phyloP scores from a whole-genome alignment of 2,329 filamentous ascomycete genomes.

The Pseudogymnoascus sp. region DNA sequence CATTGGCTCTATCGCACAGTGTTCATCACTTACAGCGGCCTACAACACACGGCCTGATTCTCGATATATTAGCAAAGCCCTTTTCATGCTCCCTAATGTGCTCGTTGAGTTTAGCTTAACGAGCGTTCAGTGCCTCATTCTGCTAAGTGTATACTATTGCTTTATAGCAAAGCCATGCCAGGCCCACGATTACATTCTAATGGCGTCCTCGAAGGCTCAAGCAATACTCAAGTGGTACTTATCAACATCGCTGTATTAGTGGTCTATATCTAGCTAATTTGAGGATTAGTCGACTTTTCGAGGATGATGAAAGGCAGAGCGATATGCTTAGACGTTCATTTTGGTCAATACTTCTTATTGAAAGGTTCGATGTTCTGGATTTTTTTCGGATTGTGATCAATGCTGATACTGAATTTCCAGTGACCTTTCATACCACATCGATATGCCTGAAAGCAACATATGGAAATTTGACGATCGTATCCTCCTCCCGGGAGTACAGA shows the following conservation, averaged over 20 bases:
- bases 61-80: slow-evolving; percentile 13
- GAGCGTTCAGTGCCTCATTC: slow-evolving; percentile 24
- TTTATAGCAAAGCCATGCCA: slow-evolving; percentile 25
- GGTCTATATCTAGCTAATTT: neutral
- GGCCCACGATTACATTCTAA: slow-evolving; percentile 26
- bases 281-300: slow-evolving; percentile 14
- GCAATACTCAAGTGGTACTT: slow-evolving; percentile 21
- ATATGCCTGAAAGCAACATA: slow-evolving; percentile 25
- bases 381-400: neutral
- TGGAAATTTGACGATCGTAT: slow-evolving; percentile 26
- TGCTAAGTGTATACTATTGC: slow-evolving; percentile 25
- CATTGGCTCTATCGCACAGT: slow-evolving; percentile 20
- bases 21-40: slow-evolving; percentile 10
- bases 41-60: slow-evolving; percentile 8
- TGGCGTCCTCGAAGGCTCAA: slow-evolving; percentile 27
- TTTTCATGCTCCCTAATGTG: slow-evolving; percentile 20
- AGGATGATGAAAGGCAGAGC: slow-evolving; percentile 11
- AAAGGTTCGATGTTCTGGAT: slow-evolving; percentile 14
- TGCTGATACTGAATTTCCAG: slow-evolving; percentile 6
- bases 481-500: slow-evolving; percentile 21
- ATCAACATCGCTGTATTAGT: neutral
- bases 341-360: slow-evolving; percentile 25
- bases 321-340: slow-evolving; percentile 19
- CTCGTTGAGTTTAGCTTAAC: slow-evolving; percentile 21
- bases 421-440: slow-evolving; percentile 25